Base-by-base conservation (phyloP, 495 filamentous ascomycete genomes). In the Hypomontagnella monticulosa region DNA sequence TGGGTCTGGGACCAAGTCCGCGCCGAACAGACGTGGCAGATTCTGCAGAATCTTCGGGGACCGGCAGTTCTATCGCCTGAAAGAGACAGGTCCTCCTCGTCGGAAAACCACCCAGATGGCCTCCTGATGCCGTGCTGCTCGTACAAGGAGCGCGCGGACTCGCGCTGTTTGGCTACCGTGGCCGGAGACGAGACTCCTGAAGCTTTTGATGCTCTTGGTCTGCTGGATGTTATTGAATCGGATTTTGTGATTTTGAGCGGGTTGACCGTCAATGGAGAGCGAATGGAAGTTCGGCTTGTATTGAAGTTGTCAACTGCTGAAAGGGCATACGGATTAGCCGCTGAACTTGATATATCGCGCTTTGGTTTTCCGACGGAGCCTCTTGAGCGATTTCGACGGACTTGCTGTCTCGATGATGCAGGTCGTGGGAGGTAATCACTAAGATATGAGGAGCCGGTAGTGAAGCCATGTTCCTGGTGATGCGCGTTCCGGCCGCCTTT, bases 71-170 rank as follows among this genome's bases (percentile, higher is more conserved):
- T 66, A 69, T 71, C 74, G 63, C 73, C 70, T 55, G 63, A 70
- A 49, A 71, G 56, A 66, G 69, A 68, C 34, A 73, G 38, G 55
- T 66, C 71, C 32, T 75, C 76, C 20, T 70, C 69, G 41, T 80
- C 75, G 40, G 77, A 79, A 65, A 79, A 62, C 78, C 73, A 79
- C 67, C 76, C 73, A 30, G 75, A 57, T 60, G 76, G 77, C 6
- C 67, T 71, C 30, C 69, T 64, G 43, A 78, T 71, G 12, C 66
- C 61, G 52, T 77, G 74, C 36, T 74, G 73, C 33, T 72, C 67
- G 63, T 76, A 78, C 20, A 79, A 48, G 33, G 77, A 60, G 32
- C 72, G 67, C 18, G 73, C 77, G 15, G 64, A 73, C 10, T 55
- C 62, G 46, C 64, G 61, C 27, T 66, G 69, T 38, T 61, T 54